Evolutionary conservation across 768 basidiomycete species (phyloP), one percentile per base, ranked within the genome.

Genomic region (Xanthoconium stramineum): DNA sequence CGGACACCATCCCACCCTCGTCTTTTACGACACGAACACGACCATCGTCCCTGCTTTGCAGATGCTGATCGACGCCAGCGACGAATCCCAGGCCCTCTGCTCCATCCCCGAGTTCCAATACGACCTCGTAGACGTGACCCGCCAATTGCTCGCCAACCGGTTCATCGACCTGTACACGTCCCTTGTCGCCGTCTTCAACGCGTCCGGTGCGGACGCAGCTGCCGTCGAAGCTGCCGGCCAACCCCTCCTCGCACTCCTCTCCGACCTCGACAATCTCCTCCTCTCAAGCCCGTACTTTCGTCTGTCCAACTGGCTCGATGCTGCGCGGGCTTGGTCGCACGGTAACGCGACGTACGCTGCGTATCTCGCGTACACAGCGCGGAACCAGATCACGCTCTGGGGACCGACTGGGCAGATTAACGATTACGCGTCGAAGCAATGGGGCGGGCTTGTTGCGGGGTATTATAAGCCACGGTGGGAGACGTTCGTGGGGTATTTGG

Each of bases 31-130:
- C 55, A 75, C 75, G 1, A 64, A 74, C 62, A 62, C 65, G 2
- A 89, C 89, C 6, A 80, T 95, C 42, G 82, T 91, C 12, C 88
- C 92, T 1, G 85, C 92, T 0, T 74, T 96, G 36, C 80, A 83
- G 52, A 92, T 91, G 3, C 73, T 98, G 3, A 74, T 80, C 5
- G 76, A 71, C 35, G 62, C 67, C 50, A 47, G 66, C 60, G 4
- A 56, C n/a, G n/a, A 49, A 52, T 53, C 54, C 42, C 13, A 57
- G 15, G 37, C 40, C 0, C 65, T 77, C 19, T 5, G 29, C 8
- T 3, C 57, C 2, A 57, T 68, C 6, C 71, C 70, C 3, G 75
- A 76, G 57, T 77, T 73, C 62, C 58, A 53, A 39, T 71, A 72
- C 58, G 76, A 77, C 65, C 63, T 73, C n/a, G 72, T 76, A 15